A percentile compares a stretch with the other conserved stretches of the same genome.
Conservation (phyloP, 2,329 filamentous ascomycete genomes). For the Aspergillus sp. region DNA sequence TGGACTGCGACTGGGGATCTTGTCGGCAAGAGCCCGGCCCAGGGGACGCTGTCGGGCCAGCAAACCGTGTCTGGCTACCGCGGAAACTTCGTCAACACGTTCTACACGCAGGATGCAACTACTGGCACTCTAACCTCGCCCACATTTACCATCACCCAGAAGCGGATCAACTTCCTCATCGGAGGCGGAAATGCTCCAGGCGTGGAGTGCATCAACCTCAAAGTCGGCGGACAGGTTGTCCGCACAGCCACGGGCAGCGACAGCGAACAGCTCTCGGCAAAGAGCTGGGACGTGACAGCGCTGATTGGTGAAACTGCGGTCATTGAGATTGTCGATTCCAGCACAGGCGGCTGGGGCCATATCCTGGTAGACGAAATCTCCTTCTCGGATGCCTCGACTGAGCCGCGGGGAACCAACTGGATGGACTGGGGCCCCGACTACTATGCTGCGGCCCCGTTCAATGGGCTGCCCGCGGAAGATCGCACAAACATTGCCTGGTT, state of each 20-base stretch:
- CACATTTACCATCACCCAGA: neutral
- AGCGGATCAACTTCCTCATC: constrained; percentile 1
- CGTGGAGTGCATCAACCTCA: neutral
- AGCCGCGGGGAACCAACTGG: constrained; percentile 27
- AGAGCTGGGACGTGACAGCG: neutral
- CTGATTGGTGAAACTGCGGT: too few relatives aligned
- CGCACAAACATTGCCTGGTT: constrained; percentile 32
- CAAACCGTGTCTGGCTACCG: neutral
- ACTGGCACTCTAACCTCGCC: neutral
- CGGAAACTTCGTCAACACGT: neutral
- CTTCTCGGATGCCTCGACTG: neutral
- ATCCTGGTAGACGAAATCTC: neutral
- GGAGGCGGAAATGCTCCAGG: neutral
- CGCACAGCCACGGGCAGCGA: neutral
- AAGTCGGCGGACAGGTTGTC: neutral
- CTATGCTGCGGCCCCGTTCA: constrained; percentile 29
- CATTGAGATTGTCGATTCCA: neutral
- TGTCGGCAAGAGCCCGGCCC: neutral
- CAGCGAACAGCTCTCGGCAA: neutral
- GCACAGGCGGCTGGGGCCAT: constrained; percentile 3
- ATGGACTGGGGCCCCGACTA: constrained; percentile 37
- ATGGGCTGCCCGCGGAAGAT: constrained; percentile 25
- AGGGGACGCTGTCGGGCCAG: neutral
- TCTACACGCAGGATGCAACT: neutral
- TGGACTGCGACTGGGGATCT: neutral